Base-by-base conservation (phyloP, 208 protist species). In the Crithidia brevicula region DNA sequence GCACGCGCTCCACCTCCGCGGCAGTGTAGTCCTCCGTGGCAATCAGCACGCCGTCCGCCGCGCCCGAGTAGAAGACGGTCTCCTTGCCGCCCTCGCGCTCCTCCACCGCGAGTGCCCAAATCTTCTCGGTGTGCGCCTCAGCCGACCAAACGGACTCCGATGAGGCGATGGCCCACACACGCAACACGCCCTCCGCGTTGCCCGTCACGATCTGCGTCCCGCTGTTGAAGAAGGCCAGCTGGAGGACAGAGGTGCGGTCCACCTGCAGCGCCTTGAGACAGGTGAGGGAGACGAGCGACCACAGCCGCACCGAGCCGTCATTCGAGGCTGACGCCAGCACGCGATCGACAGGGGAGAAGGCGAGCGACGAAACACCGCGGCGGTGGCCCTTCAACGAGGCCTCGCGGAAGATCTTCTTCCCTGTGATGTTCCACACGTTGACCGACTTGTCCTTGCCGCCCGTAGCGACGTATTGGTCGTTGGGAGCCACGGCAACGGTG, bases 11-110 rank as follows among this genome's bases (percentile, higher is more conserved):
- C 54, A 85, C 93, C 72, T 92, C 93, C 81, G 95, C 89, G 11
- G 83, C 77, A n/a, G 93, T 97, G 84, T 92, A 96, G 72, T 97
- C 93, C 74, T 96, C 91, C 25, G 86, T 90, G 28, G 82, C 85
- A 20, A 90, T 77, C 15, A 97, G 61, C n/a, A 92, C 83, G 45
- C 91, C 93, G 52, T 96, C 93, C 3, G 93, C 87, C 15, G 87
- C 77, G n/a, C 93, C 88, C n/a, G 89, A 84, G 64, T 93, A 62
- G 57, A 96, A 88, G 28, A 92, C 23, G 22, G 75, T 89, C 15
- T 79, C 81, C 10, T 49, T 36, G 3, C n/a, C 54, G 13, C 13
- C 45, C 7, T 20, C 34, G n/a, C 33, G 13, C 60, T 93, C 85
- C 49, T 77, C 38, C 59, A 97, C 86, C 11, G 57, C 59, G 1